These are phyloP conservation scores for Schoenoplectus tabernaemontani DNA, from an alignment of 202 grass and related monocot species.

Conservation along the genomic window DNA sequence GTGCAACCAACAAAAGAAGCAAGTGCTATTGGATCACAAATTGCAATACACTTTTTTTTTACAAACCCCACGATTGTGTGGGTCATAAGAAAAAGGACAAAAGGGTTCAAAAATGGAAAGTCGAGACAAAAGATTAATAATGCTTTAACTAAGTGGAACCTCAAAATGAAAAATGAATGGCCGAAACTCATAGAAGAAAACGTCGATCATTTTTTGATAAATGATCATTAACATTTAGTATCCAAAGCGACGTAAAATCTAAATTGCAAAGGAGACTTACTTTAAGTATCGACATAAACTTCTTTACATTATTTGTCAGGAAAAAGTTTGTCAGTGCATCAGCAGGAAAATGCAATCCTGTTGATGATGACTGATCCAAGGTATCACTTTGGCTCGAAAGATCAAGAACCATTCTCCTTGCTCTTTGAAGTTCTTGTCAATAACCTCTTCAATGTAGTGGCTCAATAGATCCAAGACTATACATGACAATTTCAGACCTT, in stretches of 20 bases:
- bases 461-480: slow-evolving; percentile 60
- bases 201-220: background rate
- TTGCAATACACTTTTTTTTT: background rate
- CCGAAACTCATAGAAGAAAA: background rate
- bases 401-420: slow-evolving; percentile 60
- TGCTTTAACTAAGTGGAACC: background rate
- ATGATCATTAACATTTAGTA: background rate
- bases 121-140: background rate
- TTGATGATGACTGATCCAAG: slow-evolving; percentile 38
- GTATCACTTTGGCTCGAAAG: slow-evolving; percentile 49
- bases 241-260: background rate
- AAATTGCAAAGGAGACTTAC: slow-evolving; percentile 43
- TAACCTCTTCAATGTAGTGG: slow-evolving; percentile 71
- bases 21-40: background rate
- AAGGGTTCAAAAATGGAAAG: background rate
- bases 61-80: background rate
- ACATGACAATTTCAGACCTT: slow-evolving; percentile 75
- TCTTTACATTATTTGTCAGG: slow-evolving; percentile 70
- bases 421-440: slow-evolving; percentile 77
- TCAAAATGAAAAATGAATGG: background rate
- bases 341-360: slow-evolving; percentile 42
- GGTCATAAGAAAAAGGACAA: background rate
- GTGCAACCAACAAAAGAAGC: background rate
- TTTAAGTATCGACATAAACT: slow-evolving; percentile 75
- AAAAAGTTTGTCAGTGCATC: slow-evolving; percentile 46